Evolutionary conservation across 495 filamentous ascomycete species (phyloP).

Genomic region (Neurospora sp.): DNA sequence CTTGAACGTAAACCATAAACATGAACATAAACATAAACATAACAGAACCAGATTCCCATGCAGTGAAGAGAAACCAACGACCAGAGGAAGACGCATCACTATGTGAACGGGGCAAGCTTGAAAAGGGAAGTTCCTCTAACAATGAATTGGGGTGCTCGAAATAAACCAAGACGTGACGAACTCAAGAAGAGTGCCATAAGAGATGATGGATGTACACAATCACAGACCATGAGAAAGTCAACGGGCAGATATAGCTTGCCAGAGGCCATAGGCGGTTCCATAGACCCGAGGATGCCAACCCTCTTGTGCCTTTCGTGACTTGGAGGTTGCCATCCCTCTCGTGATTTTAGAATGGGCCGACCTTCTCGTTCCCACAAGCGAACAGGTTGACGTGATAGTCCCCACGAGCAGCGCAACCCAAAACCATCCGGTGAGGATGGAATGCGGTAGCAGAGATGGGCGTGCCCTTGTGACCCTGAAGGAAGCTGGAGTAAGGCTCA

Average conservation of each 20-base stretch:
- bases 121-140: background rate
- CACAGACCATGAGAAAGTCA: background rate
- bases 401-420: slow-evolving; percentile 69
- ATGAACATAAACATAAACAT: background rate
- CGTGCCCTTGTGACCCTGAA: slow-evolving; percentile 58
- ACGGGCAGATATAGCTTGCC: background rate
- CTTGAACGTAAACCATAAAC: background rate
- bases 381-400: slow-evolving; percentile 69
- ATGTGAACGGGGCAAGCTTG: background rate
- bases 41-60: background rate
- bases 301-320: background rate
- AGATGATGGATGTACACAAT: background rate
- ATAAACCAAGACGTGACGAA: background rate
- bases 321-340: background rate
- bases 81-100: background rate
- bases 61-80: background rate
- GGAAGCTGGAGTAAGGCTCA: slow-evolving; percentile 82
- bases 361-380: slow-evolving; percentile 33
- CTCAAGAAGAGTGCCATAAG: background rate
- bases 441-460: slow-evolving; percentile 86
- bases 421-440: slow-evolving; percentile 88
- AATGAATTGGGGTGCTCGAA: background rate
- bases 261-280: background rate
- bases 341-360: slow-evolving; percentile 7
- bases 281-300: background rate